phyloP scores from a whole-genome alignment of 306 rosid genomes.

The Pyrus betulifolia region DNA sequence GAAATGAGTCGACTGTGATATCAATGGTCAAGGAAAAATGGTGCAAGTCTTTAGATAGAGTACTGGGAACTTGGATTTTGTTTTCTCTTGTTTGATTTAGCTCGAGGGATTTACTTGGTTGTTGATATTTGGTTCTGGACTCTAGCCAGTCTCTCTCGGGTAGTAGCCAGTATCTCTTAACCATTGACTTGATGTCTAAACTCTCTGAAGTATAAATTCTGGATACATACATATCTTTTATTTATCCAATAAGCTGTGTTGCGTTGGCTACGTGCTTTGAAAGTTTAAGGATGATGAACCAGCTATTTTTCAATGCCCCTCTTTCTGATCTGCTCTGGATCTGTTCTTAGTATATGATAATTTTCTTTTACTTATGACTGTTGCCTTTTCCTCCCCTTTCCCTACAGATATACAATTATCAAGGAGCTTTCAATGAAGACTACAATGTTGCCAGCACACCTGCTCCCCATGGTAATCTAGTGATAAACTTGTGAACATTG shows the following conservation, averaged over 20 bases:
- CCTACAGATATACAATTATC: conserved; percentile 80
- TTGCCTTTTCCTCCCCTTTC: conserved; percentile 11
- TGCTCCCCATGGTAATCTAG: conserved; percentile 68
- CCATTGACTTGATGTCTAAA: background rate
- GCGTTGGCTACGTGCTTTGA: background rate
- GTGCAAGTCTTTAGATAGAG: background rate
- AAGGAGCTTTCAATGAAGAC: conserved; percentile 72
- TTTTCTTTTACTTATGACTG: conserved; percentile 3
- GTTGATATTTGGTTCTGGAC: background rate
- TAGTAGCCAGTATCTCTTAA: background rate
- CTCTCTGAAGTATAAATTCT: background rate
- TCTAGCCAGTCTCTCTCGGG: background rate
- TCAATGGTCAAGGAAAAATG: background rate
- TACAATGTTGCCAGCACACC: conserved; percentile 93
- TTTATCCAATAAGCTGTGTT: background rate
- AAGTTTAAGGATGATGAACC: background rate
- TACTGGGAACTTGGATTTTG: background rate
- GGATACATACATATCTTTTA: background rate
- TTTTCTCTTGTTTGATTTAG: background rate
- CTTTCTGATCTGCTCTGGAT: background rate
- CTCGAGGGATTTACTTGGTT: background rate
- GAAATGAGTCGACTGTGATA: background rate
- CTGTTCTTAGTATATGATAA: background rate
- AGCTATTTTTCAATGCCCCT: background rate
- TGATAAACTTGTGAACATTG: conserved; percentile 6